phyloP scores from a whole-genome alignment of 208 protist genomes.

The Leishmania major region DNA sequence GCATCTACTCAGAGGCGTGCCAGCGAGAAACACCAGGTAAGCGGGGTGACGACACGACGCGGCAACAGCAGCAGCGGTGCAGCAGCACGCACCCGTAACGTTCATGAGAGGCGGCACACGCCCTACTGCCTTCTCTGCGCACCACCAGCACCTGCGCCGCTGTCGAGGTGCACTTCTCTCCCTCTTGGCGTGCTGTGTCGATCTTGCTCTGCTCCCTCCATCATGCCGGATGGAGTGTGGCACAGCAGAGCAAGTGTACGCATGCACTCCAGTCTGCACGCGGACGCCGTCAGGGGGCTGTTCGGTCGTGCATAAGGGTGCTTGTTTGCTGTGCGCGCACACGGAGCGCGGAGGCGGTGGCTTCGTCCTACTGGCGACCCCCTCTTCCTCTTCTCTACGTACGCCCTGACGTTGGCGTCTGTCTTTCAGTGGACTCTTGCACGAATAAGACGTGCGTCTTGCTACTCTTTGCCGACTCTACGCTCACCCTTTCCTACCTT shows the following conservation, averaged over 20 bases:
- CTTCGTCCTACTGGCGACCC: not conserved
- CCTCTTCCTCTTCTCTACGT: not conserved
- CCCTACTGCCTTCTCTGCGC: not conserved
- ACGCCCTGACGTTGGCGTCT: no score
- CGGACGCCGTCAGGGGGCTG: not conserved
- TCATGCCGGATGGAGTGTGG: not conserved
- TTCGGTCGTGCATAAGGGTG: not conserved
- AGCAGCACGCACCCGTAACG: not conserved
- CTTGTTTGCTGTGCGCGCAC: not conserved
- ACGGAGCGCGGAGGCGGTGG: not conserved
- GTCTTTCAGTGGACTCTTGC: not conserved
- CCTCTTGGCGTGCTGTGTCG: not conserved
- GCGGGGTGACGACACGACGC: not conserved
- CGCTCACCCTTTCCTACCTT: not conserved
- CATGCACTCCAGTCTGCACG: not conserved
- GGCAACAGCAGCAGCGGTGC: not conserved
- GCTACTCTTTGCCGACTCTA: not conserved
- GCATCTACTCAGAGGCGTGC: not conserved
- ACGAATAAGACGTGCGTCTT: not conserved
- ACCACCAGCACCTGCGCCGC: not conserved
- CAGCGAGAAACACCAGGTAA: not conserved
- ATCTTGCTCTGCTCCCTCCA: not conserved
- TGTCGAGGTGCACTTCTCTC: not conserved
- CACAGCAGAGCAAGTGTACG: not conserved
- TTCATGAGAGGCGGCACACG: not conserved